Evolutionary conservation across 1,284 basidiomycete species (phyloP).

Genomic region (Serendipita sp.): DNA sequence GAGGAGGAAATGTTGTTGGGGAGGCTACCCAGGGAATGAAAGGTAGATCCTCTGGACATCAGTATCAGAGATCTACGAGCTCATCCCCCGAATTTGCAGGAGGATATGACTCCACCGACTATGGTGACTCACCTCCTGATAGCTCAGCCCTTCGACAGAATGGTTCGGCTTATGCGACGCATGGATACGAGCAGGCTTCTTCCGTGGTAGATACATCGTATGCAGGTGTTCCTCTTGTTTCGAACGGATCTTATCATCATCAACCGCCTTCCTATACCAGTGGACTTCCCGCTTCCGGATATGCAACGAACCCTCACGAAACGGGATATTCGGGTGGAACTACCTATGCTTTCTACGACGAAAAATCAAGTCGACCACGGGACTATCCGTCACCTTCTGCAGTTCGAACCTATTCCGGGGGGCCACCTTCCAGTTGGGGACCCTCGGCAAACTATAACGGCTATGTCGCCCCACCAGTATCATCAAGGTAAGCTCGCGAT

Average conservation of each 20-base stretch:
- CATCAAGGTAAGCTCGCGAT: not conserved
- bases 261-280: not conserved
- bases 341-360: not conserved
- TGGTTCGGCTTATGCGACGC: not conserved
- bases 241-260: not conserved
- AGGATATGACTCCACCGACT: not conserved
- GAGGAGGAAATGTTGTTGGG: not conserved
- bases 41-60: not conserved
- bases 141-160: not conserved
- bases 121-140: conserved; percentile 3
- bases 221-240: not conserved
- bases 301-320: not conserved
- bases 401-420: not conserved
- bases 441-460: not conserved
- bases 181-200: not conserved
- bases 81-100: conserved; percentile 6
- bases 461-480: not conserved
- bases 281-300: not conserved
- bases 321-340: not conserved
- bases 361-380: not conserved
- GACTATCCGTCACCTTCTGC: not conserved
- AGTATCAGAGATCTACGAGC: not conserved
- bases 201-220: not conserved
- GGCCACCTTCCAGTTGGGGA: not conserved
- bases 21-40: not conserved